Base-by-base conservation (phyloP, 2,329 filamentous ascomycete genomes). In the Aspergillus caelatus region DNA sequence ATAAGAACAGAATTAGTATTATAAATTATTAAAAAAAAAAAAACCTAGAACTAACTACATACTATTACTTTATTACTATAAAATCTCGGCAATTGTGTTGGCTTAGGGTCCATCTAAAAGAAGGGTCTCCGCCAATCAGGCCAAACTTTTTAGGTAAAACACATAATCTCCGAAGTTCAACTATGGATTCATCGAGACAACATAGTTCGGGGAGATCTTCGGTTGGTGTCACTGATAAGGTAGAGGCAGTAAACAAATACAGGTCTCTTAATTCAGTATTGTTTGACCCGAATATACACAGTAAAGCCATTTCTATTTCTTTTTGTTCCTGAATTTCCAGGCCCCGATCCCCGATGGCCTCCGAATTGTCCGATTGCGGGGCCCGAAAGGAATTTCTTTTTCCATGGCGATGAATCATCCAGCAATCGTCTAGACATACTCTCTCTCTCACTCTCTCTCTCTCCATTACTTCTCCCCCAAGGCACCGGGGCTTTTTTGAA, bases 331-430 rank as follows among this genome's bases (percentile, higher is more conserved):
- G 21, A 16, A 16, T 28, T 48, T n/a, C 39, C 19, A 41, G 39
- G 39, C 39, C 39, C 34, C 26, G 26, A 26, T 3, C 32, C 34
- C 34, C 39, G 36, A 8, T 39, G 36, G 9, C 39, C 39, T 16
- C 39, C 39, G 39, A 41, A 9, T 14, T 41, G 34, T 53, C 58
- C 39, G 41, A 30, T n/a, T 52, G 60, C 54, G 60, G 60, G 54
- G 54, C 60, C 60, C 34, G 12, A 45, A 58, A 64, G 57, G 60
- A 65, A 55, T 63, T 52, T 54, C 56, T 26, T 54, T 52, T 30
- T 30, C 26, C 6, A 36, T 36, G 34, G 34, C 34, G 34, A 36
- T 52, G 48, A 52, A n/a, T 52, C 48, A 52, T 52, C 48, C 62
- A 48, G 32, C 52, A 64, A 70, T 59, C 58, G 65, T n/a, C 26